phyloP scores from a whole-genome alignment of 2,329 filamentous ascomycete species.

The Aspergillus costaricaensis region DNA sequence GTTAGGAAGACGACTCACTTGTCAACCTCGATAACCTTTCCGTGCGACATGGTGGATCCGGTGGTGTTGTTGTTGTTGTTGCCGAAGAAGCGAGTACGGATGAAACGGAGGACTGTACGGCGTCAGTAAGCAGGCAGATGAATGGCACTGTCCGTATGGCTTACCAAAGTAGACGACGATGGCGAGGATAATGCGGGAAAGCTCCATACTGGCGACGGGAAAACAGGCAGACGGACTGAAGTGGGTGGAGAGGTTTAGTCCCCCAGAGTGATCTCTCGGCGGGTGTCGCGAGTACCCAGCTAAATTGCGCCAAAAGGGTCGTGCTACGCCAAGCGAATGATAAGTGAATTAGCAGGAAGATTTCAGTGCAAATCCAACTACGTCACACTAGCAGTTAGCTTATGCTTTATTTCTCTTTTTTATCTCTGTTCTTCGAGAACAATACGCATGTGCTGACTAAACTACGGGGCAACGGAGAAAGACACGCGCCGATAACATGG shows the following conservation, averaged over 20 bases:
- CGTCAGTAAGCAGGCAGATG: neutral
- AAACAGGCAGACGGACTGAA: neutral
- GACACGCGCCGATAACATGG: too few relatives aligned
- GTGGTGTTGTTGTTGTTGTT: slow-evolving; percentile 10
- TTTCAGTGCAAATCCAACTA: too few relatives aligned
- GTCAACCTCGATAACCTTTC: slow-evolving; percentile 40
- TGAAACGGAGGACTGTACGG: slow-evolving; percentile 19
- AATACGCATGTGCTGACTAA: too few relatives aligned
- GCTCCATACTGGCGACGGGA: neutral
- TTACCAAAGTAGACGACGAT: neutral
- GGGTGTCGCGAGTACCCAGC: neutral
- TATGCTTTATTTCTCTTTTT: too few relatives aligned
- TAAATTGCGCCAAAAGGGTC: too few relatives aligned
- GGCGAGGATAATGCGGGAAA: slow-evolving; percentile 1
- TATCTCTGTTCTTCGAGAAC: too few relatives aligned
- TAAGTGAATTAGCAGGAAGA: too few relatives aligned
- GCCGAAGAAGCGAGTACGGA: slow-evolving; percentile 14
- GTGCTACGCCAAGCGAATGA: too few relatives aligned
- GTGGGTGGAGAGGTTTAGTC: neutral
- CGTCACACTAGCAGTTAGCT: too few relatives aligned
- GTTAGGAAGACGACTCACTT: slow-evolving; percentile 29
- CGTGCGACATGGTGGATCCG: slow-evolving; percentile 33
- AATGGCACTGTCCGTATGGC: neutral
- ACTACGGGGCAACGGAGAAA: too few relatives aligned
- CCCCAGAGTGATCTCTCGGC: neutral